These are phyloP conservation scores for Plantago elongata DNA, from an alignment of 257 asterid species.

Conservation along the genomic window DNA sequence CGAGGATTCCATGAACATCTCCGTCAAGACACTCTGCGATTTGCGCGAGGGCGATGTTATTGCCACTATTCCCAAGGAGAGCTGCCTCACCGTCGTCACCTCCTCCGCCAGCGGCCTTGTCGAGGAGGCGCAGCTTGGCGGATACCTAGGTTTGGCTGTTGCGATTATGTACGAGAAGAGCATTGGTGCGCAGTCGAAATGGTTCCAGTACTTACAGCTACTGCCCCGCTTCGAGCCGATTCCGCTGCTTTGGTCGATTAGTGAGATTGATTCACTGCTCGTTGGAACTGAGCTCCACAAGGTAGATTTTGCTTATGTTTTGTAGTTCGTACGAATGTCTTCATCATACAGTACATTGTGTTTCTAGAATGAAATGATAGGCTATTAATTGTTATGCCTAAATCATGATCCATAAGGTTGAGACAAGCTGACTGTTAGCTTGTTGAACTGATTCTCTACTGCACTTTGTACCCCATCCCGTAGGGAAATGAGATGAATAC, in stretches of 20 bases:
- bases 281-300: constrained; percentile 77
- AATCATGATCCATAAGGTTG: too few species aligned
- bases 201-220: constrained; percentile 74
- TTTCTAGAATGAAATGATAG: too few species aligned
- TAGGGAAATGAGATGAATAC: too few species aligned
- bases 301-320: constrained; percentile 27
- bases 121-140: constrained; percentile 74
- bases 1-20: constrained; percentile 29
- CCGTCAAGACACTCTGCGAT: constrained; percentile 56
- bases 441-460: too few species aligned
- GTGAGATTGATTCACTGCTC: constrained; percentile 68
- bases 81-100: constrained; percentile 74
- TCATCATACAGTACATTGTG: too few species aligned
- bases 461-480: too few species aligned
- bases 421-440: too few species aligned
- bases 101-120: constrained; percentile 58
- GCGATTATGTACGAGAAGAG: constrained; percentile 86
- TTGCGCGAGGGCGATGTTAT: constrained; percentile 72
- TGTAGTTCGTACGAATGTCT: too few species aligned
- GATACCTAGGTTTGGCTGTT: constrained; percentile 59
- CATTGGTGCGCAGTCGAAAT: constrained; percentile 62
- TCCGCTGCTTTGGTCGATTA: constrained; percentile 71
- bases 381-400: too few species aligned
- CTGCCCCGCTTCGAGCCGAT: constrained; percentile 71
- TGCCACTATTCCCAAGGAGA: constrained; percentile 75